Conservation (phyloP, 179 eudicot species). For the Amaranthus tricolor region DNA sequence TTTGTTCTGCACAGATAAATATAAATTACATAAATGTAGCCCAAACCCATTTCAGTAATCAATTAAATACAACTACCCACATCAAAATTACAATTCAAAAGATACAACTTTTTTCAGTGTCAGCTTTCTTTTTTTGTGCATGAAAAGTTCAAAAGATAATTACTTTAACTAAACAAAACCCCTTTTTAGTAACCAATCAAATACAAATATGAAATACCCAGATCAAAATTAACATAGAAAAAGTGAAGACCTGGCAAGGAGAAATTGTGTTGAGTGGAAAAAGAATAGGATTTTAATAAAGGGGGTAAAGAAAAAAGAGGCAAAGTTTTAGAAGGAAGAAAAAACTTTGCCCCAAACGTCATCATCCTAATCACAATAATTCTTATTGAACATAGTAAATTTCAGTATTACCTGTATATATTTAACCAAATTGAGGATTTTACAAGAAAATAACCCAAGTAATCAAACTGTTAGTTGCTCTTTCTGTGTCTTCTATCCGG, state of each 20-base stretch:
- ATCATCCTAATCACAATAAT: constrained; percentile 19
- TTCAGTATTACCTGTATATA: neutral
- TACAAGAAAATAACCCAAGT: too few relatives aligned
- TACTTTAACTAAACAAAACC: neutral
- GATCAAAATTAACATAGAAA: neutral
- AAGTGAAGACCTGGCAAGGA: constrained; percentile 30
- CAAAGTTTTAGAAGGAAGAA: constrained; percentile 15
- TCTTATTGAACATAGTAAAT: constrained; percentile 1
- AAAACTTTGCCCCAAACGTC: constrained; percentile 17
- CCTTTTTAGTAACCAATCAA: neutral
- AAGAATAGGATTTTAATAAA: constrained; percentile 15
- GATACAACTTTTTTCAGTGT: too few relatives aligned
- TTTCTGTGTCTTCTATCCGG: too few relatives aligned
- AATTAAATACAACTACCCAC: constrained; percentile 16
- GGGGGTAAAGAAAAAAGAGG: constrained; percentile 10
- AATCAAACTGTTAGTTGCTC: too few relatives aligned
- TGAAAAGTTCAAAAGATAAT: neutral
- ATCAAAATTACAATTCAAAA: neutral
- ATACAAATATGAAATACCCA: neutral
- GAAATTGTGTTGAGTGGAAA: constrained; percentile 5
- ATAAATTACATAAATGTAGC: constrained; percentile 5
- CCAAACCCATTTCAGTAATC: constrained; percentile 20
- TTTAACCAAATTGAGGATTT: neutral
- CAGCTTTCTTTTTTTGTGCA: too few relatives aligned
- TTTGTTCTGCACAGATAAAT: constrained; percentile 35